These are phyloP conservation scores for Linnemannia hyalina DNA, from an alignment of 192 early-diverging fungal species.

Conservation along the genomic window DNA sequence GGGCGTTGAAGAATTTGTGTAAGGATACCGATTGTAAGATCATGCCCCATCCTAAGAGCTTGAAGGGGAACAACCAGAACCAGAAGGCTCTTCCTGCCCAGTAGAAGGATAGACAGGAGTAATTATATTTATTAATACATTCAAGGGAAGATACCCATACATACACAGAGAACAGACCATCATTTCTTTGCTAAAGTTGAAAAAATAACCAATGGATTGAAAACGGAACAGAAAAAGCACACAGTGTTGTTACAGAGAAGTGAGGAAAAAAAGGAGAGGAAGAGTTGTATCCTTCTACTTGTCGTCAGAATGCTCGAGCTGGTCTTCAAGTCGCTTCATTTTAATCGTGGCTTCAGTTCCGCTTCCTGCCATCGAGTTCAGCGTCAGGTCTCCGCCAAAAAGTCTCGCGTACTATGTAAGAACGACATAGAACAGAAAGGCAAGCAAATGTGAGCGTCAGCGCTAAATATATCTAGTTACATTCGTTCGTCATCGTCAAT, in stretches of 20 bases:
- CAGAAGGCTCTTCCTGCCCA: conserved; percentile 42
- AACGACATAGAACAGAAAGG: not conserved
- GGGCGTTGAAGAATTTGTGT: conserved; percentile 60
- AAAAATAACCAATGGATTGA: not conserved
- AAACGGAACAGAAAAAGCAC: not conserved
- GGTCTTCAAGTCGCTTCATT: conserved; percentile 35
- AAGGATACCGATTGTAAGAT: conserved; percentile 61
- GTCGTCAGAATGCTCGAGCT: conserved; percentile 36
- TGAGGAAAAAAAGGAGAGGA: not conserved
- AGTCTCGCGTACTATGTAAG: conserved; percentile 38
- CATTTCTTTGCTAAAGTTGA: not conserved
- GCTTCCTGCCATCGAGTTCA: conserved; percentile 28
- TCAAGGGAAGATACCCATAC: not conserved
- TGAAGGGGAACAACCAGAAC: conserved; percentile 23
- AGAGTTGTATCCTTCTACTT: not conserved
- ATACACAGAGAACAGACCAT: not conserved
- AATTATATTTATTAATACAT: not conserved
- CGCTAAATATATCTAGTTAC: not conserved
- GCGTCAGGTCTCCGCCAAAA: conserved; percentile 40
- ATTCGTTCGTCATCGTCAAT: not conserved
- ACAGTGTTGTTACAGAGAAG: not conserved
- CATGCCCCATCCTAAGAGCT: conserved; percentile 48
- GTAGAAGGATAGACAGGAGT: not conserved
- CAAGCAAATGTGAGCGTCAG: not conserved
- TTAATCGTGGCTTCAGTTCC: conserved; percentile 35